Evolutionary conservation across 75 land plant species (phyloP), one percentile per base, ranked within the genome.

Genomic region (Cunninghamia lanceolata): DNA sequence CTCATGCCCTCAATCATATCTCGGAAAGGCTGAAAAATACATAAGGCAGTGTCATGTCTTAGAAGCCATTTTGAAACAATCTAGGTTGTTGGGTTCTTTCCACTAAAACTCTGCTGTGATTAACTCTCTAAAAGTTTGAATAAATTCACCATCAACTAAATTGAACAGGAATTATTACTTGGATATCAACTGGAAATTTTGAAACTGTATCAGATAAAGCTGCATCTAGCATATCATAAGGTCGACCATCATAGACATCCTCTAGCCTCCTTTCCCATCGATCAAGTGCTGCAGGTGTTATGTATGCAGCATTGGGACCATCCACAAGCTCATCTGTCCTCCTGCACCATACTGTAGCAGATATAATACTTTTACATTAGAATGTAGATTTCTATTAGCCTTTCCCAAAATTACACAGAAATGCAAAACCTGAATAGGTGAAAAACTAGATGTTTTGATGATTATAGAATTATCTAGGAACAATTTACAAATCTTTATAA

Each of bases 251-350:
- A 79, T 93, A 96, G 59, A 96, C 83, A 87, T 95, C 95, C 66
- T 95, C 93, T 73, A 96, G 68, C 87, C 98, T 92, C 36, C 86
- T 73, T 82, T 94, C 95, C 98, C 96, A 96, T 71, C 98, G 83
- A 74, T 96, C 98, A 74, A 96, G 84, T 25, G 96, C 98, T 17
- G 92, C 85, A 14, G 98, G 97, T 74, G 98, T 96, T 34, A 96
- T 95, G 84, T 94, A 93, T n/a, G 97, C 88, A 3, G 97, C 97
- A 87, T 95, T 96, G 28, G 95, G 96, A 4, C 98, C 98, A 85
- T 96, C 98, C 14, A 96, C 98, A 86, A 96, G 97, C 86, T 96
- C 98, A 91, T 96, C 98, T 15, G 97, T 96, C 82, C 98, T 93
- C 89, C 95, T 93, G 87, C 97, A 96, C 98, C 98, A 96, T 15